Evolutionary conservation across 805 yeast species (phyloP), one percentile per base, ranked within the genome.

Genomic region (Pichia insulana): DNA sequence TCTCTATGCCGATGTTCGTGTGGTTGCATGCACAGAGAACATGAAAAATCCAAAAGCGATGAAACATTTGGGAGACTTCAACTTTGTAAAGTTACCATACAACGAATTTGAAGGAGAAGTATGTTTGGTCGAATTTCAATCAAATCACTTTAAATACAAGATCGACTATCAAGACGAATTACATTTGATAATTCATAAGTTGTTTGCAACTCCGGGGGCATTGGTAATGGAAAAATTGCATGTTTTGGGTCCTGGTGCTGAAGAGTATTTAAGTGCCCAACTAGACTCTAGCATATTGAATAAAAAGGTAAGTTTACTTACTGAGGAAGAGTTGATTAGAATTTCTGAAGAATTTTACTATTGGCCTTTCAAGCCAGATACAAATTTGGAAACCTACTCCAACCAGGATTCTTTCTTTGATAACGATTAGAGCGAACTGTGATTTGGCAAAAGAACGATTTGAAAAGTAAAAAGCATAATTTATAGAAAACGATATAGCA

Each of bases 291-390:
- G 63, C 0, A 39, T 80, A 2, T 52, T 75, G 40, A 55, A 70
- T 13, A 74, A 68, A 46, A 55, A 57, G 3, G 72, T 81, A 1
- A 58, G 63, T 13, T 70, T 72, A 3, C 62, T 88, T 37, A 65
- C 77, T 0, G 55, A 64, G 2, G 74, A 72, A 1, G 90, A 87
- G n/a, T 65, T 81, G 46, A 44, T 66, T 6, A 50, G 58, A 6
- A 55, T 89, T 6, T 67, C 78, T 9, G 60, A 71, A 3, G 67
- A 63, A 2, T 86, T 81, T 55, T 69, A 67, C 34, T 54, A 62
- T 12, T 90, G 97, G 97, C 92, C 97, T 0, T 90, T 88, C 67
- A 87, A 80, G 59, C 97, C 64, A 3, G 50, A 57, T 37, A 46
- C 53, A 8, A 48, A 43, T n/a, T 43, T 59, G 13, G 62, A 58